Conservation (phyloP, 352 stramenopile species). For the Phytophthora tubulina region DNA sequence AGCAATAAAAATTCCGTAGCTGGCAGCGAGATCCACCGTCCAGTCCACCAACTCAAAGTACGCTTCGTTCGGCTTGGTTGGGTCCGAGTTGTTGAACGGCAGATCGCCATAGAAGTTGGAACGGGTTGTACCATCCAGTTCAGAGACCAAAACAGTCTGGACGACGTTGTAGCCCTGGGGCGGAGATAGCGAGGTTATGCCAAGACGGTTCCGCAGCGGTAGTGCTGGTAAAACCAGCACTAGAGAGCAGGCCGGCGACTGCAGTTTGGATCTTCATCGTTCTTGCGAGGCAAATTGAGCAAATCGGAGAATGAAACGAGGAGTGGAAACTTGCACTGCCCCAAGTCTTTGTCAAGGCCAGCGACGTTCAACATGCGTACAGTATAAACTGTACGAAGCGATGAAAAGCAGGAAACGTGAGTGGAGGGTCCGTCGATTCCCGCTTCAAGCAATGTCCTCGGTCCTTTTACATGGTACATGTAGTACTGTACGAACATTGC, state of each 20-base stretch:
- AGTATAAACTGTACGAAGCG: too few species aligned
- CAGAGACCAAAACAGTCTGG: not conserved
- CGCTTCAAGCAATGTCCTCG: too few species aligned
- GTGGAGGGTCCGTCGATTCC: too few species aligned
- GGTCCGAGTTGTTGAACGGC: constrained; percentile 3
- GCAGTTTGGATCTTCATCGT: not conserved
- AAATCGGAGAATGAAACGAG: not conserved
- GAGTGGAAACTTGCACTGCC: not conserved
- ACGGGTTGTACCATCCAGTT: not conserved
- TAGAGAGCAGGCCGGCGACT: not conserved
- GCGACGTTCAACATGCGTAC: not conserved
- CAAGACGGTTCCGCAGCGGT: not conserved
- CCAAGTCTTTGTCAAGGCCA: not conserved
- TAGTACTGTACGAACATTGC: too few species aligned
- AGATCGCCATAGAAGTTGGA: not conserved
- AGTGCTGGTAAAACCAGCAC: not conserved
- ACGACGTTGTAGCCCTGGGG: not conserved
- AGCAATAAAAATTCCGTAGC: constrained; percentile 37
- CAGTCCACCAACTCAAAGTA: constrained; percentile 43
- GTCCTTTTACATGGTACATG: too few species aligned
- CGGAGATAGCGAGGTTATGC: not conserved
- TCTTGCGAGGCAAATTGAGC: not conserved
- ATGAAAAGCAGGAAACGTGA: too few species aligned
- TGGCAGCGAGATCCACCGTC: constrained; percentile 30
- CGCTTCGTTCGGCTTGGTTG: constrained; percentile 8